Percentiles rank a stretch among this genome's conserved stretches.
Evolutionary conservation across 148 eudicot genomes (phyloP).

Genomic region (Diospyros kaki): DNA sequence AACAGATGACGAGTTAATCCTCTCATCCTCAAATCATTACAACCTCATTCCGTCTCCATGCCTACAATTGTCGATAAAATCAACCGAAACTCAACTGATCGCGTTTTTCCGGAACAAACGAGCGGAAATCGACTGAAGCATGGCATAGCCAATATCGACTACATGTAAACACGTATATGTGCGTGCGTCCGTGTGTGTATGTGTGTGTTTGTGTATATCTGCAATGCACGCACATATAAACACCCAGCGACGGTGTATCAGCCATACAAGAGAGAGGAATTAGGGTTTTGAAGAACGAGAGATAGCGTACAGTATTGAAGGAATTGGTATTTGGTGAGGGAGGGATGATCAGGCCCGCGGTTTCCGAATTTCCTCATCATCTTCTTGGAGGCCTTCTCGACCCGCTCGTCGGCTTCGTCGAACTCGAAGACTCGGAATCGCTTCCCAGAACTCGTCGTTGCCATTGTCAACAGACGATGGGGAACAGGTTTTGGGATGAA

Average conservation of each 20-base stretch:
- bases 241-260: not conserved
- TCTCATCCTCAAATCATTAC: not conserved
- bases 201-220: too few species aligned
- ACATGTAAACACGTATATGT: not conserved
- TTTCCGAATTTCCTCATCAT: slow-evolving; percentile 20
- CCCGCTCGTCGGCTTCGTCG: slow-evolving; percentile 29
- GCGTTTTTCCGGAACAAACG: not conserved
- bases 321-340: slow-evolving; percentile 23
- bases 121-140: not conserved
- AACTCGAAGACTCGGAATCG: slow-evolving; percentile 38
- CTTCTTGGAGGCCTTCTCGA: slow-evolving; percentile 17
- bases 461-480: not conserved
- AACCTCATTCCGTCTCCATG: not conserved
- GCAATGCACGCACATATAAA: not conserved
- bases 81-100: not conserved
- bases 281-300: not conserved
- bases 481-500: not conserved
- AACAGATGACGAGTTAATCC: too few species aligned
- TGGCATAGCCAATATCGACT: not conserved
- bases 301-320: slow-evolving; percentile 27
- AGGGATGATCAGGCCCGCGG: slow-evolving; percentile 25
- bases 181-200: too few species aligned
- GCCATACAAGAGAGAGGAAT: not conserved
- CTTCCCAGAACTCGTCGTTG: slow-evolving; percentile 11
- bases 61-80: not conserved